Percentiles rank a stretch among this genome's conserved stretches.
These are phyloP conservation scores for Patellaria atrata DNA, from an alignment of 495 filamentous ascomycete species.

Conservation along the genomic window DNA sequence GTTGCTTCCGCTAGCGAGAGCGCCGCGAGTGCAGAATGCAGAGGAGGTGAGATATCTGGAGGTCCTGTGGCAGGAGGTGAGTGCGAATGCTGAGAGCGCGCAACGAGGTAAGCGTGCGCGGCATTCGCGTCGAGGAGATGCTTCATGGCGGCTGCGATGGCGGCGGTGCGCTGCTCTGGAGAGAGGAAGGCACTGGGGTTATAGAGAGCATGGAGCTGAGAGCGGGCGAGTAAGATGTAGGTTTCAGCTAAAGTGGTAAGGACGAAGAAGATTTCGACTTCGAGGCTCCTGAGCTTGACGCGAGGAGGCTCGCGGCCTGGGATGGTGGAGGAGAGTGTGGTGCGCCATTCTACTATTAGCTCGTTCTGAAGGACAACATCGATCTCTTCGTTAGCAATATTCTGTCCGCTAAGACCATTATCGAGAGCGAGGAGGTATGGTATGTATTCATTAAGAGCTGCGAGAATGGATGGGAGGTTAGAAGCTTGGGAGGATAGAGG, in stretches of 20 bases:
- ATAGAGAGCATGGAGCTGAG: constrained; percentile 38
- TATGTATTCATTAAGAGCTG: constrained; percentile 56
- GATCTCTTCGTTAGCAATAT: constrained; percentile 42
- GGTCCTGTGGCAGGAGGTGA: constrained; percentile 20
- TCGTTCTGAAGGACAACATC: constrained; percentile 47
- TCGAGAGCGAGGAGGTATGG: constrained; percentile 67
- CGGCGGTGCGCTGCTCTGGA: constrained; percentile 47
- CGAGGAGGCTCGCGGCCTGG: constrained; percentile 47
- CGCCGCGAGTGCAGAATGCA: constrained; percentile 54
- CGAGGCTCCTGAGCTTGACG: constrained; percentile 53
- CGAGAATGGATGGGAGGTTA: constrained; percentile 51
- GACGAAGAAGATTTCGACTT: constrained; percentile 69
- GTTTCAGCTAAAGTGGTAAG: constrained; percentile 63
- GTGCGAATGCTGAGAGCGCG: constrained; percentile 27
- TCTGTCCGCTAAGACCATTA: constrained; percentile 42
- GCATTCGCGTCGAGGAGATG: constrained; percentile 63
- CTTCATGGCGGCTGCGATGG: constrained; percentile 62
- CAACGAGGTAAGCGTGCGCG: constrained; percentile 55
- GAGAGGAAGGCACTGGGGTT: constrained; percentile 47
- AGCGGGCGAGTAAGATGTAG: constrained; percentile 54
- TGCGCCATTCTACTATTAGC: constrained; percentile 64
- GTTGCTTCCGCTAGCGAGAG: constrained; percentile 80
- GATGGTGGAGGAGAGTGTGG: constrained; percentile 46
- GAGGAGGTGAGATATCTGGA: constrained; percentile 47
- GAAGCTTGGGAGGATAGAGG: constrained; percentile 47